Percentiles rank a stretch among this genome's conserved stretches.
Evolutionary conservation across 306 rosid species (phyloP).

Genomic region (Alnus rubra): DNA sequence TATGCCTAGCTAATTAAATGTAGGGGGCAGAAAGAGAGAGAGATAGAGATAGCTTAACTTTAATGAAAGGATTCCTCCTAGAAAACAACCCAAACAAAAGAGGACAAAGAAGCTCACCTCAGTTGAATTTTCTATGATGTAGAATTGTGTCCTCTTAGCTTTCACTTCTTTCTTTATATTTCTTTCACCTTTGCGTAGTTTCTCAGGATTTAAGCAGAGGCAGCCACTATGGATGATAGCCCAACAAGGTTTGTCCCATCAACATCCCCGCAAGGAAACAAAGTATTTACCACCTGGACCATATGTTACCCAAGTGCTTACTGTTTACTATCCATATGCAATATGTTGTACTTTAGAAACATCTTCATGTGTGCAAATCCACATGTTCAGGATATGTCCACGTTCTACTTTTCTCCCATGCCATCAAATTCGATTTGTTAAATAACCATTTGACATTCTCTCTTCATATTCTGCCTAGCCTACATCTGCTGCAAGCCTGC

Average conservation of each 20-base stretch:
- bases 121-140: constrained; percentile 36
- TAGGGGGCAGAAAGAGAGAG: constrained; percentile 5
- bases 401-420: background rate
- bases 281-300: constrained; percentile 41
- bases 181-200: constrained; percentile 26
- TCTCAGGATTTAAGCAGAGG: constrained; percentile 43
- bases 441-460: background rate
- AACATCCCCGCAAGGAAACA: constrained; percentile 35
- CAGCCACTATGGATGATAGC: constrained; percentile 33
- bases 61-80: constrained; percentile 40
- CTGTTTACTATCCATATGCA: constrained; percentile 29
- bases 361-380: constrained; percentile 29
- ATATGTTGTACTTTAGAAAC: constrained; percentile 35
- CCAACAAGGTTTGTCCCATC: constrained; percentile 25
- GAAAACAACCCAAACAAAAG: constrained; percentile 50
- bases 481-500: background rate
- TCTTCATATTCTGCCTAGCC: background rate
- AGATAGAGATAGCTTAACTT: constrained; percentile 6
- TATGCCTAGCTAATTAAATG: constrained; percentile 31
- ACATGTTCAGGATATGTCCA: constrained; percentile 24
- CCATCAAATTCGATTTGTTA: background rate
- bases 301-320: constrained; percentile 35
- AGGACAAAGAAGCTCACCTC: constrained; percentile 52
- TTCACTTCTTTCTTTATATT: constrained; percentile 40
- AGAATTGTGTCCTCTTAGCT: constrained; percentile 35